Evolutionary conservation across 106 monocot genomes (phyloP), one percentile per base, ranked within the genome.

Genomic region (Xerophyta viscosa): DNA sequence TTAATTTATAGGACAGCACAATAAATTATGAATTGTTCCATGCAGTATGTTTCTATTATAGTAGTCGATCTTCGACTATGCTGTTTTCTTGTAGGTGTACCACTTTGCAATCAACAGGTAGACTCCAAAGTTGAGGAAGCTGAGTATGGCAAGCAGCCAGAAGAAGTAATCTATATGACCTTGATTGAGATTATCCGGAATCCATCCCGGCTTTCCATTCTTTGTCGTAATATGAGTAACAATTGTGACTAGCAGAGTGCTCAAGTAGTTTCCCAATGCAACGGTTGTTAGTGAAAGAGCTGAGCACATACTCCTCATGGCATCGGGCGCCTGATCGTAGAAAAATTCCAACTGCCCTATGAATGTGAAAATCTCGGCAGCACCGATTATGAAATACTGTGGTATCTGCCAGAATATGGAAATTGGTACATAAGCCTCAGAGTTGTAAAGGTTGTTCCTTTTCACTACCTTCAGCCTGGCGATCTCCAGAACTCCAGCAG

Each of bases 311-410:
- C 77, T 77, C 29, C 77, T 65, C 77, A 77, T 77, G 11, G 77
- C 77, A 46, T 77, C 77, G 0, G 77, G 77, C 8, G 70, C 77
- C 52, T 77, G 77, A n/a, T 77, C 77, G 31, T 77, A 77, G 54
- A 71, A 77, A 66, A 77, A 77, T 56, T 71, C 71, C 37, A 71
- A 14, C 26, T 71, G 61, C 3, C 77, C 77, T 15, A 77, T 58
- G 48, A 71, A 61, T 0, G 71, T 77, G 43, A 69, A 69, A 17
- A 76, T 48, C 41, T 76, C 69, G 0, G 76, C 76, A 0, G 60
- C 46, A 3, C 64, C 76, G 2, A 76, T 42, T 8, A 76, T 52
- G 69, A 76, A 69, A 21, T 76, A 76, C 64, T 65, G 75, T 30
- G 75, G 75, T 18, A 69, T 45, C 53, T 76, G 75, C 75, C 75